A percentile compares a stretch with the other conserved stretches of the same genome.
phyloP scores from a whole-genome alignment of 148 eudicot genomes.

The Fagopyrum esculentum region DNA sequence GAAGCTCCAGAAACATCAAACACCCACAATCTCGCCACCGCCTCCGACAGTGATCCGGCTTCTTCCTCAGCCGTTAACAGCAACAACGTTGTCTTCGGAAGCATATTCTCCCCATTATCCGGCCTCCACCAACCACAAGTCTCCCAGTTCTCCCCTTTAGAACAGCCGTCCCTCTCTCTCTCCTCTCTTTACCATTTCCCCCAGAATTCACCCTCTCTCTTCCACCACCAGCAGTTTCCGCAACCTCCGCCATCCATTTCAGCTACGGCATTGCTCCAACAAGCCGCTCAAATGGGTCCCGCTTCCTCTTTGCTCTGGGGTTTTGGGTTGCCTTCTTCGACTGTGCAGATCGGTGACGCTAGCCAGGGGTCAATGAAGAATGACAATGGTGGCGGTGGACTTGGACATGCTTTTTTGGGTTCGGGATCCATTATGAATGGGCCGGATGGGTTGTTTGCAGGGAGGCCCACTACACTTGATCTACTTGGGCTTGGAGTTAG shows the following conservation, averaged over 20 bases:
- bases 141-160: conserved; percentile 11
- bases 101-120: conserved; percentile 30
- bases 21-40: background rate
- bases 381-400: conserved; percentile 25
- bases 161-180: conserved; percentile 55
- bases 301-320: conserved; percentile 52
- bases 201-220: conserved; percentile 22
- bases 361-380: conserved; percentile 16
- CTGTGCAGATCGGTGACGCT: conserved; percentile 7
- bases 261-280: conserved; percentile 72
- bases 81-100: conserved; percentile 24
- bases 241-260: conserved; percentile 33
- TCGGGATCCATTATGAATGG: conserved; percentile 23
- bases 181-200: conserved; percentile 45
- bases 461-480: conserved; percentile 57
- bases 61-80: conserved; percentile 18
- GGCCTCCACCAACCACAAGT: conserved; percentile 6
- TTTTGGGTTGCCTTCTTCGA: conserved; percentile 30
- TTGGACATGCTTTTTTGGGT: conserved; percentile 22
- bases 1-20: background rate
- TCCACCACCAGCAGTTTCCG: conserved; percentile 18
- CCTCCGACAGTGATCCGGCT: background rate
- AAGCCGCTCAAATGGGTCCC: conserved; percentile 72
- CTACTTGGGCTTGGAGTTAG: conserved; percentile 58
- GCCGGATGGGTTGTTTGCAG: conserved; percentile 28